Evolutionary conservation across 2,329 filamentous ascomycete genomes (phyloP).

Genomic region (Fusarium coicis): DNA sequence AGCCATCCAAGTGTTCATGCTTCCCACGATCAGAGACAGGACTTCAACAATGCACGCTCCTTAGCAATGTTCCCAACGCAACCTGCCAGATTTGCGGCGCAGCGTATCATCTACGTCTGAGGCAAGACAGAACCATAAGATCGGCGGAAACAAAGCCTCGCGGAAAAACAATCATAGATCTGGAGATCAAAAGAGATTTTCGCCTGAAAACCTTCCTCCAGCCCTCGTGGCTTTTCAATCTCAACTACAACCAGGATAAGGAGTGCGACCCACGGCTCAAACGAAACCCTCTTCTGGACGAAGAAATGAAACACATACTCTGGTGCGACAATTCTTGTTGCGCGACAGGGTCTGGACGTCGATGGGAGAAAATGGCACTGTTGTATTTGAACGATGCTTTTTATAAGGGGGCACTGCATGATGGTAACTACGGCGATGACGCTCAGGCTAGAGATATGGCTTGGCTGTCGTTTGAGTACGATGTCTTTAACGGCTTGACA

Average conservation of each 20-base stretch:
- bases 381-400: background rate
- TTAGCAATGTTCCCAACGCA: background rate
- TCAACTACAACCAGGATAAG: background rate
- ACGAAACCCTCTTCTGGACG: background rate
- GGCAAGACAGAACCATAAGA: background rate
- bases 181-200: background rate
- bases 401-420: background rate
- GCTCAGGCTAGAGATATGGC: background rate
- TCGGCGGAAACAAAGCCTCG: background rate
- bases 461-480: background rate
- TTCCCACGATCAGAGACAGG: background rate
- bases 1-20: background rate
- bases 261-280: background rate
- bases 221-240: slow-evolving; percentile 2
- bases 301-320: background rate
- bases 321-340: slow-evolving; percentile 4
- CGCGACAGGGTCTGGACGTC: background rate
- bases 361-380: slow-evolving; percentile 9
- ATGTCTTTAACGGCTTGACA: background rate
- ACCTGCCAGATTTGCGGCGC: background rate
- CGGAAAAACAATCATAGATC: background rate
- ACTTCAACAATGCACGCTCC: background rate
- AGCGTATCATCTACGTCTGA: background rate
- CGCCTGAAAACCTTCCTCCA: background rate
- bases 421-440: background rate